Percentiles rank a stretch among this genome's conserved stretches.
phyloP scores from a whole-genome alignment of 495 filamentous ascomycete genomes.

The Viridothelium virens region DNA sequence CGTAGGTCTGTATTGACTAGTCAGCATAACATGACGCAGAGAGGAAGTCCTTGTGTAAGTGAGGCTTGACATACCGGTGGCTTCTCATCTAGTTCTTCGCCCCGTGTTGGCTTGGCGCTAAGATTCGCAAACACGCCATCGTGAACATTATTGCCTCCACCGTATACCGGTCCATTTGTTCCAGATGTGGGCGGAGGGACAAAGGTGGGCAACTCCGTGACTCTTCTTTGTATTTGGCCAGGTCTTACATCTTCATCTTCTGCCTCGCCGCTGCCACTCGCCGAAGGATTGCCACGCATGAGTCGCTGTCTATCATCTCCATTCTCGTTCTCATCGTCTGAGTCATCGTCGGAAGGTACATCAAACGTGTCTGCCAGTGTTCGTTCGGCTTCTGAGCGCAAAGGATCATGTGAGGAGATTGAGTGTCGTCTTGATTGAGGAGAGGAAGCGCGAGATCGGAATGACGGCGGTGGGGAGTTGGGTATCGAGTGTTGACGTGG shows the following conservation, averaged over 20 bases:
- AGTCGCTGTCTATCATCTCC: conserved; percentile 77
- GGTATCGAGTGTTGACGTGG: conserved; percentile 48
- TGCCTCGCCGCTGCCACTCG: conserved; percentile 33
- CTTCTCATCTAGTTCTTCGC: conserved; percentile 78
- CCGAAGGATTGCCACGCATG: conserved; percentile 60
- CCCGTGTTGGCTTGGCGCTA: conserved; percentile 79
- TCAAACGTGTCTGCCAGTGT: conserved; percentile 86
- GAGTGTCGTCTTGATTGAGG: conserved; percentile 48
- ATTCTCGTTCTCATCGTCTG: conserved; percentile 48
- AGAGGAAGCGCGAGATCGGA: conserved; percentile 76
- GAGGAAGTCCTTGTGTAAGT: not conserved
- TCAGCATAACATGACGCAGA: not conserved
- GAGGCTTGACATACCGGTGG: conserved; percentile 66
- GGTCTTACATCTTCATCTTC: conserved; percentile 35
- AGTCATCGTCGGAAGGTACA: conserved; percentile 33
- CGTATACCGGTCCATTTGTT: conserved; percentile 44
- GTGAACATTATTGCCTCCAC: conserved; percentile 55
- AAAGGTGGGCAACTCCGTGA: conserved; percentile 48
- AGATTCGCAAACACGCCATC: conserved; percentile 97
- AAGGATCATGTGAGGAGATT: conserved; percentile 45
- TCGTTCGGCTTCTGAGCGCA: conserved; percentile 54
- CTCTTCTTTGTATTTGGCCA: conserved; percentile 37
- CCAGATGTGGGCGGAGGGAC: conserved; percentile 25
- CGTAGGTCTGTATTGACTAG: conserved; percentile 65
- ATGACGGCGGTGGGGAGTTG: conserved; percentile 87